phyloP scores from a whole-genome alignment of 345 rosid genomes.

The Salix viminalis region DNA sequence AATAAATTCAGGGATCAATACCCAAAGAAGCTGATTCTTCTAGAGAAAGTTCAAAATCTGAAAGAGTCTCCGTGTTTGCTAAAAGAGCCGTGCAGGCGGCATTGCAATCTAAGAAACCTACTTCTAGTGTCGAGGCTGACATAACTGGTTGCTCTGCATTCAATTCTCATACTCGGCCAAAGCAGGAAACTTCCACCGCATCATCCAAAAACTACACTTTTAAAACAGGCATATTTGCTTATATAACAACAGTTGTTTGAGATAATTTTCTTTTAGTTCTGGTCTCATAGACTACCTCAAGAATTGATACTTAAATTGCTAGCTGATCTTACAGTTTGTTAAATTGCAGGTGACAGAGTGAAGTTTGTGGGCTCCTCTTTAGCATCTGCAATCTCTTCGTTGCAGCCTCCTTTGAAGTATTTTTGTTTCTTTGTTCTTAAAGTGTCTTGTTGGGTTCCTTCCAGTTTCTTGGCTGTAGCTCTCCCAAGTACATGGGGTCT shows the following conservation, averaged over 20 bases:
- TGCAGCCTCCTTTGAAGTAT: conserved; percentile 54
- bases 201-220: conserved; percentile 77
- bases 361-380: conserved; percentile 47
- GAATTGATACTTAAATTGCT: conserved; percentile 7
- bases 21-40: conserved; percentile 60
- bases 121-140: conserved; percentile 93
- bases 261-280: neutral
- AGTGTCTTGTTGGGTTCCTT: neutral
- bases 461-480: neutral
- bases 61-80: conserved; percentile 58
- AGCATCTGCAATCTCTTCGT: conserved; percentile 50
- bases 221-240: conserved; percentile 57
- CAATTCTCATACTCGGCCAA: conserved; percentile 68
- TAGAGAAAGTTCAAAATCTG: conserved; percentile 69
- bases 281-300: neutral
- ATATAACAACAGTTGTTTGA: neutral
- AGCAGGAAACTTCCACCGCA: conserved; percentile 90
- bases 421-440: neutral
- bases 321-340: conserved; percentile 4
- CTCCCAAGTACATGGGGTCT: neutral
- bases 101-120: conserved; percentile 68
- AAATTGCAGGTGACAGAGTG: conserved; percentile 83
- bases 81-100: conserved; percentile 60
- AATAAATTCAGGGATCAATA: conserved; percentile 54
- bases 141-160: conserved; percentile 78